Percentiles rank a stretch among this genome's conserved stretches.
These are phyloP conservation scores for Gracilariopsis chorda DNA, from an alignment of 23 red algal species.

Conservation along the genomic window DNA sequence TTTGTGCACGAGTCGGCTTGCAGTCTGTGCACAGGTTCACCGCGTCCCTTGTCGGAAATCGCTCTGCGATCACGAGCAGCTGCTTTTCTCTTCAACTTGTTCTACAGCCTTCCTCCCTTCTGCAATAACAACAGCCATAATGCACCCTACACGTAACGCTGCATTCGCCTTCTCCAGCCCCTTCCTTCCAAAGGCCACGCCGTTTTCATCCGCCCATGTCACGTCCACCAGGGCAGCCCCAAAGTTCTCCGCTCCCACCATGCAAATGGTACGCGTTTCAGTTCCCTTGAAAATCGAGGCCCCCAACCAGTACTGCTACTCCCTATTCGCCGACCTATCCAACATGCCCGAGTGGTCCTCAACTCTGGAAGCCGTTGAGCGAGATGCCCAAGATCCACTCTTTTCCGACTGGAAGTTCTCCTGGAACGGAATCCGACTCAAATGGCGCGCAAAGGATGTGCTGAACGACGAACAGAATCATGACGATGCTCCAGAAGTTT, in stretches of 20 bases:
- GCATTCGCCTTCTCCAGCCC: not conserved
- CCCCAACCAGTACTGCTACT: conserved; percentile 8
- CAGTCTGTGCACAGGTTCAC: no score
- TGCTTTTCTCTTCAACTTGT: no score
- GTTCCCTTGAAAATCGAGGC: conserved; percentile 64
- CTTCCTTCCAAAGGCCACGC: not conserved
- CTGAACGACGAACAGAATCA: not conserved
- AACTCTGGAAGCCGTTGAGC: conserved; percentile 48
- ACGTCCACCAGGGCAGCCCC: not conserved
- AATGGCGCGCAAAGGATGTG: conserved; percentile 55
- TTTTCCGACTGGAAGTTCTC: conserved; percentile 65
- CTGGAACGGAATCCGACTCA: conserved; percentile 55
- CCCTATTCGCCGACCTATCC: conserved; percentile 63
- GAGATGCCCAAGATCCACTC: conserved; percentile 46
- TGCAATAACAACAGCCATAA: not conserved
- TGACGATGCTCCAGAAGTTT: conserved; percentile 11
- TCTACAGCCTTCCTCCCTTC: not conserved
- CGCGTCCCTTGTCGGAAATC: no score
- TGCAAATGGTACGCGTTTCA: conserved; percentile 47
- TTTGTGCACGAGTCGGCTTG: no score
- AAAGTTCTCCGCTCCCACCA: not conserved
- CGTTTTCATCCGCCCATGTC: not conserved
- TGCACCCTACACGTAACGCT: not conserved
- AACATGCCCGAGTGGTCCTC: conserved; percentile 70
- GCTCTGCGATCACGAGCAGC: no score